These are phyloP conservation scores for Artomyces pyxidatus DNA, from an alignment of 768 basidiomycete species.

Conservation along the genomic window DNA sequence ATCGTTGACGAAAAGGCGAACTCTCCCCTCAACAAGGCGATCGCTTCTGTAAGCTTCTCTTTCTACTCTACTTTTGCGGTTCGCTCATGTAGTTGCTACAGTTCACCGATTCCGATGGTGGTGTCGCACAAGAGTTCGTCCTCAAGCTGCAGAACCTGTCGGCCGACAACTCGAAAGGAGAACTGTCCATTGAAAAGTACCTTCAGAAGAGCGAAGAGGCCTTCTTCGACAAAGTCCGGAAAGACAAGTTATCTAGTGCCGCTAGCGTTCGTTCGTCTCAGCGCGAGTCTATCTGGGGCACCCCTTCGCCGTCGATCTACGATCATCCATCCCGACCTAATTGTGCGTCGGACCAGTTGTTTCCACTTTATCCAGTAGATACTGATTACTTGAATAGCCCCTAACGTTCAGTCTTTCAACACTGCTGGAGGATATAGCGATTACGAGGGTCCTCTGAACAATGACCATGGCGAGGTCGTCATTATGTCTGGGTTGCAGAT, in stretches of 20 bases:
- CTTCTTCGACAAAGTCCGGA: constrained; percentile 86
- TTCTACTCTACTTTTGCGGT: constrained; percentile 2
- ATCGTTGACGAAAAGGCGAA: constrained; percentile 88
- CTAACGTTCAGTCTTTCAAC: constrained; percentile 41
- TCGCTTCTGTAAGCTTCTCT: constrained; percentile 57
- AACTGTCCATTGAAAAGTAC: constrained; percentile 88
- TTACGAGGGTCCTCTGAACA: constrained; percentile 35
- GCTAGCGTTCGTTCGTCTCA: constrained; percentile 71
- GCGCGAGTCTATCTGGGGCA: constrained; percentile 78
- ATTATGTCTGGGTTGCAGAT: constrained; percentile 84
- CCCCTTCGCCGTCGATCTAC: constrained; percentile 47
- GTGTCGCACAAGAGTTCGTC: constrained; percentile 84
- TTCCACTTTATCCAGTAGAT: constrained; percentile 17
- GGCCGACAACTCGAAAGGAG: constrained; percentile 83
- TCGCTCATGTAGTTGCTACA: constrained; percentile 22
- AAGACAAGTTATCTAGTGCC: constrained; percentile 79
- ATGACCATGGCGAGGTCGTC: constrained; percentile 43
- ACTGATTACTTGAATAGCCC: constrained; percentile 18
- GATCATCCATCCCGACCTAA: constrained; percentile 58
- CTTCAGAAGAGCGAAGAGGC: constrained; percentile 86
- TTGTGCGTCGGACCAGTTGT: constrained; percentile 41
- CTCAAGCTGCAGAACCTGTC: constrained; percentile 72
- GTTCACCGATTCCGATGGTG: constrained; percentile 93
- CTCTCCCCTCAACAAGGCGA: constrained; percentile 90
- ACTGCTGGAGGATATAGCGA: constrained; percentile 35